These are phyloP conservation scores for Pseudocercospora musae DNA, from an alignment of 2,329 filamentous ascomycete species.

Conservation along the genomic window DNA sequence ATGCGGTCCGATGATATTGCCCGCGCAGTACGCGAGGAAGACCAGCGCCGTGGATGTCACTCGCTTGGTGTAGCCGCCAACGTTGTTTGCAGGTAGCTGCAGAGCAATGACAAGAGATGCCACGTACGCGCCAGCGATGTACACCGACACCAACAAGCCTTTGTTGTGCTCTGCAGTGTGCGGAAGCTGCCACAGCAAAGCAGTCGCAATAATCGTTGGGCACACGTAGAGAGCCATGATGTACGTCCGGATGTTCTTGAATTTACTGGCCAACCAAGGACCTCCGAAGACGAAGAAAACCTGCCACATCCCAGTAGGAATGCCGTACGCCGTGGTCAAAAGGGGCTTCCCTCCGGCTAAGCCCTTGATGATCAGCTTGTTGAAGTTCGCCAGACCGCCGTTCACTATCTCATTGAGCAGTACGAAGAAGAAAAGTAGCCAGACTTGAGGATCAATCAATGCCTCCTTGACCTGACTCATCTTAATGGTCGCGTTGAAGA, in stretches of 20 bases:
- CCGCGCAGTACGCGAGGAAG: conserved; percentile 44
- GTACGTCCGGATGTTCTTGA: conserved; percentile 50
- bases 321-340: conserved; percentile 51
- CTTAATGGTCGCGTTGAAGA: conserved; percentile 49
- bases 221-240: conserved; percentile 53
- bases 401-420: conserved; percentile 55
- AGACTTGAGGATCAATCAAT: conserved; percentile 60
- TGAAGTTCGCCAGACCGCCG: conserved; percentile 54
- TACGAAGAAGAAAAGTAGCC: conserved; percentile 37
- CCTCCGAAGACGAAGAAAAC: conserved; percentile 54
- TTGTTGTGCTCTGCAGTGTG: conserved; percentile 37
- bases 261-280: conserved; percentile 51
- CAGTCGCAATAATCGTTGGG: conserved; percentile 51
- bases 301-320: conserved; percentile 55
- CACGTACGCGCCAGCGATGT: conserved; percentile 51
- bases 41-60: conserved; percentile 47
- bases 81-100: conserved; percentile 50
- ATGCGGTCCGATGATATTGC: conserved; percentile 49
- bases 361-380: conserved; percentile 55
- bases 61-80: conserved; percentile 50
- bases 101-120: conserved; percentile 53
- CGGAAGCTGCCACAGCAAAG: conserved; percentile 51
- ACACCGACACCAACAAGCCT: conserved; percentile 53
- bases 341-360: conserved; percentile 43
- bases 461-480: conserved; percentile 55